A percentile compares a stretch with the other conserved stretches of the same genome.
Evolutionary conservation across 352 stramenopile species (phyloP).

Genomic region (Phytophthora idaei): DNA sequence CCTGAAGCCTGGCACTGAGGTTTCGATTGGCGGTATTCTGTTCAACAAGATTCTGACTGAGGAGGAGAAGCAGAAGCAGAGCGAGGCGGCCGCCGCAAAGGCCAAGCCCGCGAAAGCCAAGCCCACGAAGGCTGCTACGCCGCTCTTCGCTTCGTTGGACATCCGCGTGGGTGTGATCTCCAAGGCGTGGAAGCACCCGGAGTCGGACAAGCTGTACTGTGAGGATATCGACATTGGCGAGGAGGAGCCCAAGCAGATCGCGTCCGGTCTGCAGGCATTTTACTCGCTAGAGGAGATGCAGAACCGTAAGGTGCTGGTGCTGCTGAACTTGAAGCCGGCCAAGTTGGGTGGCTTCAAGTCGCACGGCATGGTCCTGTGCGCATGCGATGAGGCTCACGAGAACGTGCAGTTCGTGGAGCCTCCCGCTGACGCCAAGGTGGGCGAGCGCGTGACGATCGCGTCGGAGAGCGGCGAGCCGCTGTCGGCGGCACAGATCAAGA

Average conservation of each 20-base stretch:
- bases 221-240: slow-evolving; percentile 99
- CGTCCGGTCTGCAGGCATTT: slow-evolving; percentile 94
- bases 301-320: slow-evolving; percentile 93
- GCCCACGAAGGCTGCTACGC: slow-evolving; percentile 55
- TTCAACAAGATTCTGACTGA: slow-evolving; percentile 93
- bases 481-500: slow-evolving; percentile 84
- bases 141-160: slow-evolving; percentile 78
- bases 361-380: slow-evolving; percentile 97
- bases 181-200: slow-evolving; percentile 85
- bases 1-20: slow-evolving; percentile 87
- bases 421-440: slow-evolving; percentile 90
- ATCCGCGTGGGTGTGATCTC: slow-evolving; percentile 84
- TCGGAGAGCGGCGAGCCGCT: slow-evolving; percentile 73
- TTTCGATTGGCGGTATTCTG: slow-evolving; percentile 94
- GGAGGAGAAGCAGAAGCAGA: slow-evolving; percentile 74
- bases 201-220: slow-evolving; percentile 96
- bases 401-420: slow-evolving; percentile 95
- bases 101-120: slow-evolving; percentile 48
- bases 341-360: slow-evolving; percentile 98
- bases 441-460: slow-evolving; percentile 92
- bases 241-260: slow-evolving; percentile 93
- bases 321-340: slow-evolving; percentile 98
- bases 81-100: slow-evolving; percentile 55
- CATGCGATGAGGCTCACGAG: slow-evolving; percentile 86
- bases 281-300: slow-evolving; percentile 96